phyloP scores from a whole-genome alignment of 2,329 filamentous ascomycete genomes.

The Penicillium sp. region DNA sequence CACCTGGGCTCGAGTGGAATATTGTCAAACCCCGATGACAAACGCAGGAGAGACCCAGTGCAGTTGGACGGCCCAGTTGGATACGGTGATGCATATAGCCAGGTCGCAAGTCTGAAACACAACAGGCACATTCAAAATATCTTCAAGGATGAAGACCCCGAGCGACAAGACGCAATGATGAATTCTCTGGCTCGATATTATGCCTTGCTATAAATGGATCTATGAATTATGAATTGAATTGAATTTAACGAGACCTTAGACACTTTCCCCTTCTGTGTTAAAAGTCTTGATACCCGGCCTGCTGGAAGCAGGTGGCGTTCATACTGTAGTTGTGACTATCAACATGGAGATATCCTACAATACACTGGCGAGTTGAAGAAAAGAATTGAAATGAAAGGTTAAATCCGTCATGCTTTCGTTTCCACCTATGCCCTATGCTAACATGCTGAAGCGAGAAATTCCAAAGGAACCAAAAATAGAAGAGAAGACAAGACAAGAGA shows the following conservation, averaged over 20 bases:
- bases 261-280: no score
- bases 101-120: slow-evolving; percentile 12
- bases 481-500: background rate
- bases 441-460: background rate
- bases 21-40: background rate
- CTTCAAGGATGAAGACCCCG: slow-evolving; percentile 10
- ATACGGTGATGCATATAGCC: background rate
- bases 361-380: background rate
- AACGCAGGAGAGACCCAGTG: background rate
- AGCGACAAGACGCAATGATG: slow-evolving; percentile 17
- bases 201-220: slow-evolving; percentile 6
- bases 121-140: slow-evolving; percentile 14
- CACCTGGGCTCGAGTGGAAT: slow-evolving; percentile 1
- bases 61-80: background rate
- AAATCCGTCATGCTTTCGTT: slow-evolving; percentile 3
- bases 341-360: background rate
- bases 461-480: background rate
- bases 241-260: background rate
- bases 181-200: slow-evolving; percentile 13
- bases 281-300: background rate
- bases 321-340: background rate
- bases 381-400: background rate
- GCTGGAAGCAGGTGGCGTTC: no score
- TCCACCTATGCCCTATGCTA: slow-evolving; percentile 6
- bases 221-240: slow-evolving; percentile 1